Evolutionary conservation across 2,329 filamentous ascomycete species (phyloP).

Genomic region (Aureobasidium zeae): DNA sequence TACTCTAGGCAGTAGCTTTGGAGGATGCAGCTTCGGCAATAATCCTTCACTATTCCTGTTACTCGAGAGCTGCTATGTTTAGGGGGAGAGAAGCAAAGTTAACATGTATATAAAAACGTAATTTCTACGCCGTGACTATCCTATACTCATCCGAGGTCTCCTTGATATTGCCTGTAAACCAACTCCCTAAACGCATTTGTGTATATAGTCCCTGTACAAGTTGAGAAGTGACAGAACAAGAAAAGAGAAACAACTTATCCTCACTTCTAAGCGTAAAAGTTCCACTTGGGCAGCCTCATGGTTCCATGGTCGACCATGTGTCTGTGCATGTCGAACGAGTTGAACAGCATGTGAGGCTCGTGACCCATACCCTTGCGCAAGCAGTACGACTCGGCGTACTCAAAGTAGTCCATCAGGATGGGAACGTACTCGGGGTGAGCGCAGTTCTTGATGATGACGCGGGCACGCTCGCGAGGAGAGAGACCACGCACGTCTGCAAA

Average conservation of each 20-base stretch:
- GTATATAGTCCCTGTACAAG: no score
- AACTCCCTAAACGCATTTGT: no score
- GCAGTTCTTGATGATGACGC: conserved; percentile 80
- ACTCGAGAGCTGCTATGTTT: no score
- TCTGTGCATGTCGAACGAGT: conserved; percentile 83
- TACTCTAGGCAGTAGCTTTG: conserved; percentile 4
- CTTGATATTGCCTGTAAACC: no score
- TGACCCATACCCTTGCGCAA: conserved; percentile 80
- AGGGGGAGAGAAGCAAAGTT: no score
- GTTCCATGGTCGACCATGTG: conserved; percentile 73
- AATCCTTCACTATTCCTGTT: no score
- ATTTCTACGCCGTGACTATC: no score
- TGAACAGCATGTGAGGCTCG: conserved; percentile 79
- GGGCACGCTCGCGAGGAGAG: conserved; percentile 67
- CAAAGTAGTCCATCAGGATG: conserved; percentile 73
- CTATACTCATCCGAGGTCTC: no score
- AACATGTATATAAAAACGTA: no score
- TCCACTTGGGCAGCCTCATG: conserved; percentile 72
- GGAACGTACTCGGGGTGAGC: conserved; percentile 77
- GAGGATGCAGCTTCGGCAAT: conserved; percentile 8
- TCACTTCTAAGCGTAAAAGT: conserved; percentile 14
- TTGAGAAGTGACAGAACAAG: no score
- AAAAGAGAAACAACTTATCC: not conserved
- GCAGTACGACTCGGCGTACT: conserved; percentile 79
- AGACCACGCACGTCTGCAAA: conserved; percentile 78